A percentile compares a stretch with the other conserved stretches of the same genome.
Conservation (phyloP, 116 monocot species). For the Papilionanthe hybrid region DNA sequence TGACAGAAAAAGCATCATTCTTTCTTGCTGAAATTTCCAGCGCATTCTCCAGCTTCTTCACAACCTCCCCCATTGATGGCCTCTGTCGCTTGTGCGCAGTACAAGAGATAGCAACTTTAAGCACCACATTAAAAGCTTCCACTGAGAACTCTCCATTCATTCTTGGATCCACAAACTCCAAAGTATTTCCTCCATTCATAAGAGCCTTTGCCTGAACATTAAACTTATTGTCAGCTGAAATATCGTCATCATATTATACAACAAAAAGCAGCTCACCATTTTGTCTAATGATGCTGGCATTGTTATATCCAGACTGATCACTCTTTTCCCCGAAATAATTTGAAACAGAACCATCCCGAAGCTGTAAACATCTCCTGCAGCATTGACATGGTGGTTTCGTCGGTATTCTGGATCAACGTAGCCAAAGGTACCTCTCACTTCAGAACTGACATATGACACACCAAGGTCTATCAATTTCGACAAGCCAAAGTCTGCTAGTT, state of each 20-base stretch:
- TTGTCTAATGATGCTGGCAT: conserved; percentile 35
- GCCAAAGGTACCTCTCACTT: conserved; percentile 49
- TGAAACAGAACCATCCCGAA: conserved; percentile 51
- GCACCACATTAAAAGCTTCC: conserved; percentile 35
- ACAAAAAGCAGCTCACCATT: conserved; percentile 25
- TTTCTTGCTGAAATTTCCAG: conserved; percentile 29
- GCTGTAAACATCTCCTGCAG: conserved; percentile 55
- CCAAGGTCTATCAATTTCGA: conserved; percentile 41
- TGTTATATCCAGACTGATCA: conserved; percentile 31
- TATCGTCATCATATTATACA: not conserved
- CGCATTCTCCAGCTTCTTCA: conserved; percentile 25
- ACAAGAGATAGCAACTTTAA: conserved; percentile 41
- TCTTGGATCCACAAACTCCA: conserved; percentile 39
- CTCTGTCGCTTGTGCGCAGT: conserved; percentile 31
- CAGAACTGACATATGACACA: conserved; percentile 47
- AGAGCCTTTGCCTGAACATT: conserved; percentile 30
- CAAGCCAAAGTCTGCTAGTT: conserved; percentile 48
- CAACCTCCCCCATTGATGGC: conserved; percentile 45
- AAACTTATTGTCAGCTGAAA: not conserved
- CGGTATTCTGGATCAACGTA: conserved; percentile 57
- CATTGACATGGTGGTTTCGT: conserved; percentile 33
- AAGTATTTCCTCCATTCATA: conserved; percentile 18
- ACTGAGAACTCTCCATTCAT: conserved; percentile 30
- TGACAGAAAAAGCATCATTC: not conserved
- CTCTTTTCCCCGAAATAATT: conserved; percentile 39